These are phyloP conservation scores for Pelomyxa schiedti DNA, from an alignment of 78 protist genomes.

Conservation along the genomic window DNA sequence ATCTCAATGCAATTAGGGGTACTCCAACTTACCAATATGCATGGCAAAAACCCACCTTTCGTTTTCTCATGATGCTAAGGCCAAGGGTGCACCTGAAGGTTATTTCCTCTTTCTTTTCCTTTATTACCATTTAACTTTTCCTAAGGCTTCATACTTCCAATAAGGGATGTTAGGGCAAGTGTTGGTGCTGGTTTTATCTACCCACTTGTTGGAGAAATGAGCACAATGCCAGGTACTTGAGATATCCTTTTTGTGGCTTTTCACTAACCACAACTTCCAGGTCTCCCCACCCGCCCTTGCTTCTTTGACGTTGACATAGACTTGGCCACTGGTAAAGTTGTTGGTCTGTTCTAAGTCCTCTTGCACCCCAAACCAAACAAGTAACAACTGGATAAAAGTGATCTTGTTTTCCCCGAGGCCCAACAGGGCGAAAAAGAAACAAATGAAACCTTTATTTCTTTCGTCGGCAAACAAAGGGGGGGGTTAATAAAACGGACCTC, in stretches of 20 bases:
- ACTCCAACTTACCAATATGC: conserved; percentile 83
- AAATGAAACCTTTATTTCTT: no score
- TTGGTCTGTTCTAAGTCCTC: conserved; percentile 81
- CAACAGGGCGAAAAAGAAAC: no score
- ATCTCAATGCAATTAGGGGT: conserved; percentile 64
- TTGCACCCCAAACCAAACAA: neutral
- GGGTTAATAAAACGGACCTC: no score
- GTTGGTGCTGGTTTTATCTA: conserved; percentile 86
- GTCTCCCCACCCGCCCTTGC: conserved; percentile 88
- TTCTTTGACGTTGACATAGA: conserved; percentile 83
- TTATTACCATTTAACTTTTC: conserved; percentile 27
- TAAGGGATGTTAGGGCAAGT: conserved; percentile 67
- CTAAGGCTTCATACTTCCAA: conserved; percentile 73
- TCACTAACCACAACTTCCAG: conserved; percentile 27
- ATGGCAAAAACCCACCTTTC: conserved; percentile 96
- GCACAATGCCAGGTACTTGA: conserved; percentile 82
- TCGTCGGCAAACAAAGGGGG: no score
- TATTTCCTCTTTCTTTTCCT: neutral
- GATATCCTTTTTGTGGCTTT: neutral
- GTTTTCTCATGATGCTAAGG: conserved; percentile 67
- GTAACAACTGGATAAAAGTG: no score
- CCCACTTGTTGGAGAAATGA: conserved; percentile 67
- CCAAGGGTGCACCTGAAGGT: conserved; percentile 55
- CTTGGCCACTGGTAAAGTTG: conserved; percentile 49
- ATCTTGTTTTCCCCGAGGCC: no score